phyloP scores from a whole-genome alignment of 2,329 filamentous ascomycete genomes.

The Alternaria arborescens region DNA sequence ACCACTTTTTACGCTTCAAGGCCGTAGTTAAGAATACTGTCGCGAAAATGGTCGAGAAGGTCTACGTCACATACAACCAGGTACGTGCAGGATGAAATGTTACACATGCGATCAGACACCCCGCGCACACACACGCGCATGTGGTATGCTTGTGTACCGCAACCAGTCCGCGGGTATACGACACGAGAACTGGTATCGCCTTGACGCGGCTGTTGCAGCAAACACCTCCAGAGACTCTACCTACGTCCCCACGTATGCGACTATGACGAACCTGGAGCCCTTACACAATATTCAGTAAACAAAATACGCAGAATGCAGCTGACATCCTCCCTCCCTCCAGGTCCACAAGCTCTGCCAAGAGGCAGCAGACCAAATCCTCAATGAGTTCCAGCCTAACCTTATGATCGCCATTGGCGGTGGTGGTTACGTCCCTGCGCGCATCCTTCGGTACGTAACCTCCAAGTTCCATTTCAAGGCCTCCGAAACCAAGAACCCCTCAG shows the following conservation, averaged over 20 bases:
- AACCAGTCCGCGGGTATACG: not conserved
- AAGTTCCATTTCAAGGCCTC: not conserved
- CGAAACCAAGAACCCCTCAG: not conserved
- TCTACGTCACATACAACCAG: slow-evolving; percentile 56
- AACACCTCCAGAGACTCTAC: not conserved
- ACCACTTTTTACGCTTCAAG: not conserved
- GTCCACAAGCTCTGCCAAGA: slow-evolving; percentile 97
- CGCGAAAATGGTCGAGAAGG: slow-evolving; percentile 52
- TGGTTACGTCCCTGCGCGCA: slow-evolving; percentile 95
- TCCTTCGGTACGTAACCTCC: slow-evolving; percentile 71
- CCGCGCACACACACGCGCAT: slow-evolving; percentile 8
- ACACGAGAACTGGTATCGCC: not conserved
- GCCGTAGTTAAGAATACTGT: slow-evolving; percentile 4
- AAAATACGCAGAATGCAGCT: slow-evolving; percentile 8
- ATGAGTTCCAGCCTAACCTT: slow-evolving; percentile 88
- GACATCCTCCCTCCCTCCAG: slow-evolving; percentile 57
- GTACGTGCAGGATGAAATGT: slow-evolving; percentile 37
- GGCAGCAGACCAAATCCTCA: slow-evolving; percentile 80
- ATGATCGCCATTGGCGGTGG: slow-evolving; percentile 99
- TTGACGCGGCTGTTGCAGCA: not conserved
- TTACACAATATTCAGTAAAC: not conserved
- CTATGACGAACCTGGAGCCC: not conserved
- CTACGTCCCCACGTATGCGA: not conserved
- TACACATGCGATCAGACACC: slow-evolving; percentile 18
- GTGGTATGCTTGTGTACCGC: slow-evolving; percentile 14